Conservation (phyloP, 768 basidiomycete genomes). For the Cubamyces lactineus region DNA sequence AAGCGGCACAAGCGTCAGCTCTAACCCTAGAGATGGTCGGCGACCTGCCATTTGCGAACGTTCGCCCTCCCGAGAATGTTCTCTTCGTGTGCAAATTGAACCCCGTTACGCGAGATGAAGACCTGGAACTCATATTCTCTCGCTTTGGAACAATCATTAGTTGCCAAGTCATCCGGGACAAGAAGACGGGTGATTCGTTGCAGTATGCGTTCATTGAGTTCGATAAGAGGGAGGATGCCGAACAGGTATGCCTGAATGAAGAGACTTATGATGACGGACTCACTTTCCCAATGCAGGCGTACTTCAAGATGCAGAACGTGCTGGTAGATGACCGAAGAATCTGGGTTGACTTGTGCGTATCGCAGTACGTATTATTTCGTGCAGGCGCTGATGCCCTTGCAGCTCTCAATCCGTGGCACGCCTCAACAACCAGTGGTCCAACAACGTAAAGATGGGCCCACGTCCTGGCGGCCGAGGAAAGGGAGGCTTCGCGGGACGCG, state of each 20-base stretch:
- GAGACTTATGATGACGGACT: not conserved
- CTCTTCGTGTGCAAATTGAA: conserved; percentile 99
- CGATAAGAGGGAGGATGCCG: conserved; percentile 89
- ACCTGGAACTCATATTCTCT: conserved; percentile 96
- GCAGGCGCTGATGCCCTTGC: conserved; percentile 28
- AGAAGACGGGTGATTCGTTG: conserved; percentile 92
- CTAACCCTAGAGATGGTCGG: conserved; percentile 99
- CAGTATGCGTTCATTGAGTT: conserved; percentile 99
- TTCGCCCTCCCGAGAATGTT: conserved; percentile 97
- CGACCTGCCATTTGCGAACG: conserved; percentile 96
- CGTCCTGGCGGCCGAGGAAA: conserved; percentile 36
- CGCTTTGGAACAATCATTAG: conserved; percentile 95
- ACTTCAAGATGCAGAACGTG: conserved; percentile 99
- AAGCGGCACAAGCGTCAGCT: conserved; percentile 90
- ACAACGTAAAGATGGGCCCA: conserved; percentile 62
- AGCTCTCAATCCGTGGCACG: conserved; percentile 95
- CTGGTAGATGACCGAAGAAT: conserved; percentile 96
- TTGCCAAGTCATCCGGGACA: conserved; percentile 96
- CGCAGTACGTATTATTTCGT: conserved; percentile 2
- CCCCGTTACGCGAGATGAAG: conserved; percentile 92
- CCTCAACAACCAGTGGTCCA: conserved; percentile 81
- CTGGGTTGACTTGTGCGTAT: conserved; percentile 96
- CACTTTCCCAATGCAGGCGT: conserved; percentile 59
- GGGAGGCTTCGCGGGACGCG: conserved; percentile 68
- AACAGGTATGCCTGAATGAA: conserved; percentile 63